Evolutionary conservation across 2,329 filamentous ascomycete genomes (phyloP), one percentile per base, ranked within the genome.

Genomic region (Botrytis hyacinthi): DNA sequence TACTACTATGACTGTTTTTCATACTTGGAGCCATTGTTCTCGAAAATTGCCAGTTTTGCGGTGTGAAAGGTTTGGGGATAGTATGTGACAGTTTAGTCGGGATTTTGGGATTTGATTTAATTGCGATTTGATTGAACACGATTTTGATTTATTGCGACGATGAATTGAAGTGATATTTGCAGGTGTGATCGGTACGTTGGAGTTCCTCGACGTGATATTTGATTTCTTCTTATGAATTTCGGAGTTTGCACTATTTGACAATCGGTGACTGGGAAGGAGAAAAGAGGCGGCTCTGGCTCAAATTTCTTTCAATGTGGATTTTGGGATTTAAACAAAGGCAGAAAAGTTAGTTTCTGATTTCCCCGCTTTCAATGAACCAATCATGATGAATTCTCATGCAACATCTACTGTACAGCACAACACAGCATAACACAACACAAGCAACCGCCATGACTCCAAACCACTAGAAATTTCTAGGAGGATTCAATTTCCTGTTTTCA

Each of bases 1-100:
- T 92, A 93, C 90, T 92, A 91, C 88, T 79, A 76, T 78, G 75
- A 77, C 73, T 80, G 72, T 79, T 75, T 66, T 77, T 80, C 79
- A 77, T 80, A 77, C 76, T 79, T 77, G 79, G 79, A 73, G 80
- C 76, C 80, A 81, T 81, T 80, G 67, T 67, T 66, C 74, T 75
- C 63, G 73, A 75, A 48, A 75, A 75, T 80, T 79, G 79, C 80
- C 80, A 81, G 76, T 76, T 73, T 80, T 80, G 78, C 79, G 78
- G 76, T 73, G 75, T 70, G 63, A 65, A 65, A 67, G 54, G 59
- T 57, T 74, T 72, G 37, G 35, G 35, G 63, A 71, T 72, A 60
- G 35, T 42, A 18, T 57, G 70, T 32, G 32, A 26, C 5, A 35
- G 7, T n/a, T 22, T 26, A 40, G n/a, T 54, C 51, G 51, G 51